phyloP scores from a whole-genome alignment of 345 rosid genomes.

The Citrus maxima region DNA sequence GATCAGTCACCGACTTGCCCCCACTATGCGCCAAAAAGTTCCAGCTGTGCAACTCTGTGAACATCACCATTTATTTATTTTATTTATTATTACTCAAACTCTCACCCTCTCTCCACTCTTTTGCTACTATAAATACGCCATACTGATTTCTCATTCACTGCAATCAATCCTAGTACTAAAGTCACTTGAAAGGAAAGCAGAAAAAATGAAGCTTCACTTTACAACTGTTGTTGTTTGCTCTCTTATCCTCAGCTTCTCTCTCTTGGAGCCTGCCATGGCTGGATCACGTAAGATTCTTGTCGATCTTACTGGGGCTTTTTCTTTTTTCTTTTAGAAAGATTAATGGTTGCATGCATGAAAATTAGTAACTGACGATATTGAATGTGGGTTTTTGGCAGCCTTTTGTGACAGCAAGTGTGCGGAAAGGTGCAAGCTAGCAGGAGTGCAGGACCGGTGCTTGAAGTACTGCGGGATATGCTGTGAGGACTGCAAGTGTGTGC shows the following conservation, averaged over 20 bases:
- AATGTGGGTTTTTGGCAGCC: constrained; percentile 17
- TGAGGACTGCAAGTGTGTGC: constrained; percentile 74
- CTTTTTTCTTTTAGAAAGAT: too few relatives aligned
- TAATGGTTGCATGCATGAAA: too few relatives aligned
- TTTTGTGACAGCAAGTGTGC: constrained; percentile 50
- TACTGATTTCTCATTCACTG: not conserved
- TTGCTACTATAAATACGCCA: not conserved
- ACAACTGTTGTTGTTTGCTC: not conserved
- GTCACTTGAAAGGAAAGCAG: not conserved
- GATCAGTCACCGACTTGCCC: not conserved
- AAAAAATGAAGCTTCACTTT: not conserved
- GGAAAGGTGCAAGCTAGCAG: constrained; percentile 73
- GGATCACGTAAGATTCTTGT: not conserved
- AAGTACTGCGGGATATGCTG: constrained; percentile 88
- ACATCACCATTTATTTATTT: too few relatives aligned
- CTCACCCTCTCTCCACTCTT: not conserved
- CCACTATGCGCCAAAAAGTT: too few relatives aligned
- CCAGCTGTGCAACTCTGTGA: not conserved
- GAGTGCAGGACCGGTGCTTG: constrained; percentile 57
- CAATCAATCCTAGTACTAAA: not conserved
- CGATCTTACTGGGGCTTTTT: not conserved
- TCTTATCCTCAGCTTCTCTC: not conserved
- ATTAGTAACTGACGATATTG: too few relatives aligned
- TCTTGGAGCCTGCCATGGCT: not conserved
- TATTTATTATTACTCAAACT: not conserved